Evolutionary conservation across 345 rosid species (phyloP), one percentile per base, ranked within the genome.

Genomic region (Passiflora organensis): DNA sequence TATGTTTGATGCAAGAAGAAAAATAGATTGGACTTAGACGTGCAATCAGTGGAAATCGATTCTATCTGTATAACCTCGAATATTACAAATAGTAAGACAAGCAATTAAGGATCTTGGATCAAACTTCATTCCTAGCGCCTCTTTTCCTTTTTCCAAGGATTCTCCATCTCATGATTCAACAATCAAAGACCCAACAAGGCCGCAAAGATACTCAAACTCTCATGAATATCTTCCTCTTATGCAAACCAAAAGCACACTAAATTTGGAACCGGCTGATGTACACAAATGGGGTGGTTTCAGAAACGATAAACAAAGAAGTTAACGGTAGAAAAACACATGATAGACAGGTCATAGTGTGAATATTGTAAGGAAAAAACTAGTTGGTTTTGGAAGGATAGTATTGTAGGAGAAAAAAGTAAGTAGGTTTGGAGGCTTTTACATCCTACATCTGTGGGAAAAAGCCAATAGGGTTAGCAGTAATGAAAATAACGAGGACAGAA

Each of bases 71-170:
- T n/a, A n/a, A n/a, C n/a, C n/a, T n/a, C n/a, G n/a, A n/a, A n/a
- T n/a, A n/a, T n/a, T n/a, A n/a, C n/a, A n/a, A n/a, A n/a, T n/a
- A n/a, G n/a, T n/a, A n/a, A n/a, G n/a, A n/a, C n/a, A n/a, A n/a
- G n/a, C n/a, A n/a, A n/a, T n/a, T n/a, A n/a, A n/a, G n/a, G 73
- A 72, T 72, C 70, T 79, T 68, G 80, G 80, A 77, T 68, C 80
- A 52, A 58, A 59, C 74, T 68, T 70, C 80, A 80, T 80, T 78
- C 84, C 82, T 65, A 63, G 75, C 74, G 74, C 80, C 74, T 20
- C 58, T 68, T 73, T 76, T 70, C 76, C 69, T 69, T 72, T 51
- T 53, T 71, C 60, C 55, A 19, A 62, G 28, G 45, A 38, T 57
- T 22, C 37, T 50, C 11, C 46, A 17, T 65, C 69, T 67, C 74